phyloP scores from a whole-genome alignment of 805 yeast species.

The Tetrapisispora fleetii region DNA sequence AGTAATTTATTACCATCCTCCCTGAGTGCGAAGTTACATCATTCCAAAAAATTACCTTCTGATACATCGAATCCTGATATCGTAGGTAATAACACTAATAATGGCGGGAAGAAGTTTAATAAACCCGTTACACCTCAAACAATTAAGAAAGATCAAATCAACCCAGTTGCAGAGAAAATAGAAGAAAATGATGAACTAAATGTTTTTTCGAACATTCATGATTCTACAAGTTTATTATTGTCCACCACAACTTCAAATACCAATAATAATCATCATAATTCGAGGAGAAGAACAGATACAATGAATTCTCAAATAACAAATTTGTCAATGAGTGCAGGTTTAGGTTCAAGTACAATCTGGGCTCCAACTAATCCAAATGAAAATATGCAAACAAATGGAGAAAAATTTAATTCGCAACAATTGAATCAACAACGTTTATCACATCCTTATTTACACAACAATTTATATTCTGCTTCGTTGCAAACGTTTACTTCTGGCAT shows the following conservation, averaged over 20 bases:
- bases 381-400: conserved; percentile 9
- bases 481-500: not conserved
- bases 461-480: not conserved
- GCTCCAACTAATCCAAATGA: conserved; percentile 10
- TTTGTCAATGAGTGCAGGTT: conserved; percentile 21
- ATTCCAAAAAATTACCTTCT: conserved; percentile 4
- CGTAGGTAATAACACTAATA: not conserved
- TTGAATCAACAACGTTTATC: not conserved
- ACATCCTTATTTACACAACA: conserved; percentile 1
- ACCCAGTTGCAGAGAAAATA: not conserved
- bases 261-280: conserved; percentile 21
- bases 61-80: not conserved
- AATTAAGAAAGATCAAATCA: not conserved
- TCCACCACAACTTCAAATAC: conserved; percentile 21
- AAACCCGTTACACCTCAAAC: not conserved
- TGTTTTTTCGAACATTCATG: conserved; percentile 20
- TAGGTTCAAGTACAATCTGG: conserved; percentile 21
- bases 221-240: conserved; percentile 6
- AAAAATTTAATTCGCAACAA: too few species aligned
- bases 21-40: conserved; percentile 28
- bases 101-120: not conserved
- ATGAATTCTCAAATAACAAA: conserved; percentile 29
- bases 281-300: conserved; percentile 28
- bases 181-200: conserved; percentile 10
- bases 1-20: conserved; percentile 26